These are phyloP conservation scores for Typha latifolia DNA, from an alignment of 176 grass and related monocot genomes.

Conservation along the genomic window DNA sequence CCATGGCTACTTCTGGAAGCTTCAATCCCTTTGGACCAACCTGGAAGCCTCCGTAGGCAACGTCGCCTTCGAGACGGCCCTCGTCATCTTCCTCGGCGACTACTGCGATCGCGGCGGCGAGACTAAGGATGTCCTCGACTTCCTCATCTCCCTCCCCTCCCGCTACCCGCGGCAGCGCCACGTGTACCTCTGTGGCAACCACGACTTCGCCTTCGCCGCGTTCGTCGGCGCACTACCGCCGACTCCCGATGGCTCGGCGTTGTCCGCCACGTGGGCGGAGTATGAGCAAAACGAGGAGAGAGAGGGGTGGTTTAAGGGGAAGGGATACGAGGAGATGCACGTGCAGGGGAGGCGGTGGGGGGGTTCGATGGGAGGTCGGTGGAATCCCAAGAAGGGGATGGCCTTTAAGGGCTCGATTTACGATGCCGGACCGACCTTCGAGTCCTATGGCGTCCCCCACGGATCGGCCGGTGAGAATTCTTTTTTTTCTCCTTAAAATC, in stretches of 20 bases:
- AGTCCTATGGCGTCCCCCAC: slow-evolving; percentile 76
- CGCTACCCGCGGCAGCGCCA: slow-evolving; percentile 56
- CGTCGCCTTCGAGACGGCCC: slow-evolving; percentile 61
- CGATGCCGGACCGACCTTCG: slow-evolving; percentile 65
- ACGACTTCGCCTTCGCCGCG: slow-evolving; percentile 80
- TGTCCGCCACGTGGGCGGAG: slow-evolving; percentile 67
- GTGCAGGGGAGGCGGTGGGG: slow-evolving; percentile 78
- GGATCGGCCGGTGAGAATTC: slow-evolving; percentile 51
- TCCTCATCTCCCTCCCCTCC: slow-evolving; percentile 51
- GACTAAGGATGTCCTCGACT: slow-evolving; percentile 53
- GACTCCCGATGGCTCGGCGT: slow-evolving; percentile 43
- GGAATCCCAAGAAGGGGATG: slow-evolving; percentile 51
- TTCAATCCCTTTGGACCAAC: slow-evolving; percentile 72
- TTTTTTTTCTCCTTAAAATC: background rate
- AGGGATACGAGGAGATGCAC: slow-evolving; percentile 63
- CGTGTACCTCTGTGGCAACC: slow-evolving; percentile 95
- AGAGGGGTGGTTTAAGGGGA: slow-evolving; percentile 75
- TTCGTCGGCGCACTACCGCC: slow-evolving; percentile 74
- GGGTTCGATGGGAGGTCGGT: slow-evolving; percentile 47
- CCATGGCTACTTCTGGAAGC: slow-evolving; percentile 79
- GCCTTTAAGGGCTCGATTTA: slow-evolving; percentile 73
- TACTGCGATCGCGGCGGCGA: slow-evolving; percentile 76
- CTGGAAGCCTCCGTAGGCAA: slow-evolving; percentile 34
- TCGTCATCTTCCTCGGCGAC: slow-evolving; percentile 93
- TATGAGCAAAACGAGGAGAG: slow-evolving; percentile 52